These are phyloP conservation scores for Colletotrichum chlorophyti DNA, from an alignment of 2,329 filamentous ascomycete species.

Conservation along the genomic window DNA sequence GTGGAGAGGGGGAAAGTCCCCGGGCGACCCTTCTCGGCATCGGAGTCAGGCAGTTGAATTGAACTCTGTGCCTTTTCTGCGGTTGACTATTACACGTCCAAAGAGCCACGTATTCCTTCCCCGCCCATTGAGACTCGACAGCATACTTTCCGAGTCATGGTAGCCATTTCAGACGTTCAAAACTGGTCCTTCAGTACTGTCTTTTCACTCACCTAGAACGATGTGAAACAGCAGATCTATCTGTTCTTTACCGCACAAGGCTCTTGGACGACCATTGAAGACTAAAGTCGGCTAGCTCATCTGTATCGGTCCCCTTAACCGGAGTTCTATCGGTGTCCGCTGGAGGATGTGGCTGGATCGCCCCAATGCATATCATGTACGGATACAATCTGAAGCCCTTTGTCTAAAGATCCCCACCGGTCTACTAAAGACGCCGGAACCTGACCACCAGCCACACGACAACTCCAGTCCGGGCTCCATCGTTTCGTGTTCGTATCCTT, in stretches of 20 bases:
- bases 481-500: constrained; percentile 27
- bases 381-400: neutral
- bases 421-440: neutral
- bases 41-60: constrained; percentile 5
- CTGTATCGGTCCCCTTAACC: neutral
- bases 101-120: constrained; percentile 11
- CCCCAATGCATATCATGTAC: neutral
- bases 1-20: neutral
- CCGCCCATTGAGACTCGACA: constrained; percentile 13
- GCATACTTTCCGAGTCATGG: constrained; percentile 11
- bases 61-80: no score
- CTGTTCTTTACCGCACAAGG: constrained; percentile 2
- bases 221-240: no score
- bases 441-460: constrained; percentile 5
- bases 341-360: neutral
- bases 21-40: constrained; percentile 18
- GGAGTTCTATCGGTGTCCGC: constrained; percentile 20
- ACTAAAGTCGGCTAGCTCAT: constrained; percentile 16
- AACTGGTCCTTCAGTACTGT: neutral
- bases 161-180: neutral
- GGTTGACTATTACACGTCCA: no score
- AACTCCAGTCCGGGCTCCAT: neutral
- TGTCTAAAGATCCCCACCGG: no score
- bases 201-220: no score
- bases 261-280: neutral